A percentile compares a stretch with the other conserved stretches of the same genome.
phyloP scores from a whole-genome alignment of 192 early-diverging fungal species.

The Spinellus fusiger region DNA sequence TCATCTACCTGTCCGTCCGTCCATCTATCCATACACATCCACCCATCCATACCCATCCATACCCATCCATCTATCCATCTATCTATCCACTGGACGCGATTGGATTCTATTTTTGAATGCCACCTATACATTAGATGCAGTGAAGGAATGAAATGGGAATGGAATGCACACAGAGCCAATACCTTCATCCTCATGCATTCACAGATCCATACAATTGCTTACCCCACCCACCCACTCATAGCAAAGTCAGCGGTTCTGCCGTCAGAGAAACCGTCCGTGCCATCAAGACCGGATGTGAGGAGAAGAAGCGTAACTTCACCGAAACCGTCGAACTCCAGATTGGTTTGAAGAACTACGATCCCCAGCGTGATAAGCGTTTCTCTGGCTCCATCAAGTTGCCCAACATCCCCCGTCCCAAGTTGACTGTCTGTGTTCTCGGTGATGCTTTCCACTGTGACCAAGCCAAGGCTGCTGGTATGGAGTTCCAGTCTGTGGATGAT shows the following conservation, averaged over 20 bases:
- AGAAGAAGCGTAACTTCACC: slow-evolving; percentile 92
- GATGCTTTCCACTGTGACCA: slow-evolving; percentile 95
- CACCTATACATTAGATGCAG: neutral
- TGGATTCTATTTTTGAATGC: neutral
- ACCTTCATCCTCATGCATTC: no score
- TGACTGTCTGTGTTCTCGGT: slow-evolving; percentile 92
- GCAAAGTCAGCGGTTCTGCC: slow-evolving; percentile 85
- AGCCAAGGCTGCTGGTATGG: slow-evolving; percentile 87
- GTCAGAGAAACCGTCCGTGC: slow-evolving; percentile 75
- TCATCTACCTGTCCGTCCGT: no score
- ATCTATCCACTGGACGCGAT: neutral
- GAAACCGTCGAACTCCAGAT: slow-evolving; percentile 98
- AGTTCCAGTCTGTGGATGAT: slow-evolving; percentile 93
- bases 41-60: neutral
- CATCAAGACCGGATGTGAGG: slow-evolving; percentile 70
- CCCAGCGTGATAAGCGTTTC: slow-evolving; percentile 99
- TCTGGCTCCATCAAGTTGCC: slow-evolving; percentile 92
- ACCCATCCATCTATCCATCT: slow-evolving; percentile 18
- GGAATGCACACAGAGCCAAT: neutral
- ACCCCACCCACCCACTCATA: slow-evolving; percentile 14
- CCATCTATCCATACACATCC: slow-evolving; percentile 14
- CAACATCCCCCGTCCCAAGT: slow-evolving; percentile 89
- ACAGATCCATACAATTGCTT: neutral
- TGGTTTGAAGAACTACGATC: slow-evolving; percentile 99
- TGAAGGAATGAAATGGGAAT: neutral